Evolutionary conservation across 768 basidiomycete genomes (phyloP), one percentile per base, ranked within the genome.

Genomic region (Tremella yokohamensis): DNA sequence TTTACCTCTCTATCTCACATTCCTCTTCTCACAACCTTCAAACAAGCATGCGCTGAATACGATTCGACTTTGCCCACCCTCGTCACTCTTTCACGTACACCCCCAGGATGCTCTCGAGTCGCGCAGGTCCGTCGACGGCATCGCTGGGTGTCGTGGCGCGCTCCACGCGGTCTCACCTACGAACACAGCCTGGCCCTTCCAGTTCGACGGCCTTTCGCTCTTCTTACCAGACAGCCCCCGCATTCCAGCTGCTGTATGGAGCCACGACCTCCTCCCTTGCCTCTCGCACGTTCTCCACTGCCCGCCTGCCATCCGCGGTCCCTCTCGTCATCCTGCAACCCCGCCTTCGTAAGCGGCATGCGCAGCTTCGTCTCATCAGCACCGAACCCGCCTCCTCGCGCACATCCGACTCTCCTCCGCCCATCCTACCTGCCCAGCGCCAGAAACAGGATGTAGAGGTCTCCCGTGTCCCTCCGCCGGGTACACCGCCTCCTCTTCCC

Each of bases 401-500:
- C 29, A 18, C 45, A 20, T 34, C 62, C 6, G 25, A 61, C 1
- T 52, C 54, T 26, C 59, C 62, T 25, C 58, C 62, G 19, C 42
- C 42, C 15, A 22, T 22, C 44, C 54, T 20, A 19, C 55, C 3
- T 55, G 45, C 58, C 38, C 49, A 29, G 25, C 24, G 49, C 29
- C 40, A 58, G 15, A 52, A 56, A 20, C 60, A 49, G 16, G 40
- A 63, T 16, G 49, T 44, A 13, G 26, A 51, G 15, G 22, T 54
- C 29, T 47, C 54, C 22, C 42, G 56, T 20, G 64, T 62, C 15
- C 64, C 63, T 13, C 66, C 69, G 12, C 58, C 61, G 11, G 66
- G 69, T 2, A 51, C 60, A 25, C 60, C 65, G 1, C 68, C 67
- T 18, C 67, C 70, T 20, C 20, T 57, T 2, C 66, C 68, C 8